These are phyloP conservation scores for Dunaliella primolecta DNA, from an alignment of 139 green algal genomes.

Conservation along the genomic window DNA sequence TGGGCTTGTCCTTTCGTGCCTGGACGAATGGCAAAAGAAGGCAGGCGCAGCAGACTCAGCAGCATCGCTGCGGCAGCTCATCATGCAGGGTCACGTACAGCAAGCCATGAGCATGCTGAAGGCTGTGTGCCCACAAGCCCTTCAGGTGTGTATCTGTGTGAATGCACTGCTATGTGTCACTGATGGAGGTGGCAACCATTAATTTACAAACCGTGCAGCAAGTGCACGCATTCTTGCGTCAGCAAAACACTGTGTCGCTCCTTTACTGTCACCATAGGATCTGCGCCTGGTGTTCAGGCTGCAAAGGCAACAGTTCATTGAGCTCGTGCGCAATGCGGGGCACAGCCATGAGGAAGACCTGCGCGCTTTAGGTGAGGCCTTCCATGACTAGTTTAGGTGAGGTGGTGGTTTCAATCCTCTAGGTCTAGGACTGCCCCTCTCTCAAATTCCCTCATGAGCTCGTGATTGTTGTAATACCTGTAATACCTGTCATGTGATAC, in stretches of 20 bases:
- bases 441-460: no score
- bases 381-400: no score
- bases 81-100: background rate
- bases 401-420: no score
- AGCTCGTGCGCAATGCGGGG: slow-evolving; percentile 42
- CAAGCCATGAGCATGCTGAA: background rate
- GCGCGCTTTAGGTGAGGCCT: background rate
- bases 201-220: no score
- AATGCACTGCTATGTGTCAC: no score
- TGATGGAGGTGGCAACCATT: no score
- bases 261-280: slow-evolving; percentile 37
- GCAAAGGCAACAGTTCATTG: slow-evolving; percentile 57
- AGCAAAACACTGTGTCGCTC: no score
- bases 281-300: slow-evolving; percentile 51
- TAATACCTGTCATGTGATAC: no score
- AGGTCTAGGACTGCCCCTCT: no score
- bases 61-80: background rate
- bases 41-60: background rate
- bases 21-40: no score
- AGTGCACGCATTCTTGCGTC: no score
- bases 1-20: background rate
- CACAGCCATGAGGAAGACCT: background rate
- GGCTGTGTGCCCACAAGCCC: background rate
- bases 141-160: slow-evolving; percentile 9
- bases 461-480: no score